A percentile compares a stretch with the other conserved stretches of the same genome.
Evolutionary conservation across 2,329 filamentous ascomycete genomes (phyloP).

Genomic region (Ophiosphaerella korrae): DNA sequence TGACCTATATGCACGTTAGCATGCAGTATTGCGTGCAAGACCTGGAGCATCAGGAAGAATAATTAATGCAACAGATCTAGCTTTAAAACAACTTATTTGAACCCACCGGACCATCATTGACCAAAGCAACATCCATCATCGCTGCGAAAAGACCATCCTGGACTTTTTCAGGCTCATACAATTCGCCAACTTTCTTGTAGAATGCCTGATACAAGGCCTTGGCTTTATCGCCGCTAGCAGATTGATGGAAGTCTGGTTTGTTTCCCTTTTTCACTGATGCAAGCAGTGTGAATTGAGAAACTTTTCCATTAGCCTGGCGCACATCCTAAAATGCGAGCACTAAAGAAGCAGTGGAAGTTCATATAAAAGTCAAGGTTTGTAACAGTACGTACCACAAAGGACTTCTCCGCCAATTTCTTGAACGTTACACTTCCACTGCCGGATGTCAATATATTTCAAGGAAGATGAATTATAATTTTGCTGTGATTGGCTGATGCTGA

Average conservation of each 20-base stretch:
- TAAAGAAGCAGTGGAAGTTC: too few relatives aligned
- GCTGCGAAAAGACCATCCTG: conserved; percentile 97
- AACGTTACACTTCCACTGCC: conserved; percentile 87
- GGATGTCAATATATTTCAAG: conserved; percentile 12
- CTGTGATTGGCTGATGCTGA: too few relatives aligned
- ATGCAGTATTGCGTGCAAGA: not conserved
- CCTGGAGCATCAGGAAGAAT: not conserved
- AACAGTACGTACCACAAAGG: conserved; percentile 74
- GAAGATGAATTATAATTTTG: not conserved
- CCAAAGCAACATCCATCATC: conserved; percentile 95
- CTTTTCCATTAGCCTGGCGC: conserved; percentile 54
- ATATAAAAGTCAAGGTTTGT: not conserved
- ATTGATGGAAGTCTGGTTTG: conserved; percentile 93
- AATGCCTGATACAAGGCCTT: conserved; percentile 84
- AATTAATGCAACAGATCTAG: not conserved
- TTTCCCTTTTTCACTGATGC: conserved; percentile 94
- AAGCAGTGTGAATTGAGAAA: conserved; percentile 95
- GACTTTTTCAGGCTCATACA: conserved; percentile 75
- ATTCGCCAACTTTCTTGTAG: conserved; percentile 72
- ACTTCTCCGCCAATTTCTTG: conserved; percentile 88
- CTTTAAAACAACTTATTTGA: conserved; percentile 43
- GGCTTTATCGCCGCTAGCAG: conserved; percentile 77
- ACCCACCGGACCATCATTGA: conserved; percentile 82
- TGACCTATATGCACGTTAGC: conserved; percentile 47
- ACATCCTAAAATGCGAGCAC: not conserved